Base-by-base conservation (phyloP, 2,329 filamentous ascomycete genomes). In the Calonectria pteridis region DNA sequence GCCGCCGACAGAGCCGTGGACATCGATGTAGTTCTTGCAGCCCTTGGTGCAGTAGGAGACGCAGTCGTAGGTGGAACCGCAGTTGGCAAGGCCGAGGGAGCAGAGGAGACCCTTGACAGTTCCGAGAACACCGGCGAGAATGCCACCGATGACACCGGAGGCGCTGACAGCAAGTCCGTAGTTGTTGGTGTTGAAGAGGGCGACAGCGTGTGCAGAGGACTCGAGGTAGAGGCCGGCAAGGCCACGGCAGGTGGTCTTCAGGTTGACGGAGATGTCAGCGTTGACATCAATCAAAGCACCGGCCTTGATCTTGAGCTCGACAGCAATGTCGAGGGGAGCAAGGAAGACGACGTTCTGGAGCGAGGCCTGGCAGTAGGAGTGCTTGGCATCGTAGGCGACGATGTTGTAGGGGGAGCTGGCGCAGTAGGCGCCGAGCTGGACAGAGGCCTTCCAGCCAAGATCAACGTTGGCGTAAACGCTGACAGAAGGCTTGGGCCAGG, bases 1-100 rank as follows among this genome's bases (percentile, higher is more conserved):
- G 31, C 77, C 81, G 67, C 83, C 83, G 28, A 81, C 76, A 37
- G 80, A 69, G 53, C 79, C 79, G 55, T 73, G 72, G 69, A 84
- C 78, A 69, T 85, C 83, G 50, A 85, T 78, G 80, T 82, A 82
- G 83, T 85, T 85, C 76, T 80, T 78, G 80, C 84, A 85, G 76
- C 84, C 84, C 78, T 83, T 80, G 78, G 81, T 77, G 79, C 81
- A 83, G 79, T 83, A 84, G 31, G 83, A 83, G 66, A 85, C 83
- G 76, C 84, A 85, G 81, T 85, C 84, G 69, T 80, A 81, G 74
- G 81, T 77, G 46, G 69, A 23, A 37, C 23, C 53, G 80, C 84
- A 85, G 53, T 77, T 75, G 46, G 79, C 79, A 46, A 83, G 69
- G 40, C 83, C 83, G 43, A 84, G 75, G 51, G 76, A 72, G 81